These are phyloP conservation scores for Cadophora gregata DNA, from an alignment of 2,329 filamentous ascomycete species.

Conservation along the genomic window DNA sequence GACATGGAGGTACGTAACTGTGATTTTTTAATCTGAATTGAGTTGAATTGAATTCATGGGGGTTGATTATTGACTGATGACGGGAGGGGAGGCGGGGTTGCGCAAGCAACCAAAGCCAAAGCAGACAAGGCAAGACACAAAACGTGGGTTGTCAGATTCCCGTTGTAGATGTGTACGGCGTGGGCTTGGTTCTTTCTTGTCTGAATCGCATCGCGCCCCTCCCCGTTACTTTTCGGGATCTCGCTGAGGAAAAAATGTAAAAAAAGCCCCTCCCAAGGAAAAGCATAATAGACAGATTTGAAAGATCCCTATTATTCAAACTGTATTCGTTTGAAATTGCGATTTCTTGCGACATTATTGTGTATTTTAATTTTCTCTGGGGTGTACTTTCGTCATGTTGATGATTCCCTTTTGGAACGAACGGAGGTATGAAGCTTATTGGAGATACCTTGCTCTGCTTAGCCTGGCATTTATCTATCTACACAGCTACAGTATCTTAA, in stretches of 20 bases:
- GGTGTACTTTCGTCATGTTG: not conserved
- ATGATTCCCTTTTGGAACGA: not conserved
- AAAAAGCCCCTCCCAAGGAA: too few species aligned
- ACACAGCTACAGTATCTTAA: too few species aligned
- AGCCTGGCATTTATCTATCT: too few species aligned
- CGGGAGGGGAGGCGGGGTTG: not conserved
- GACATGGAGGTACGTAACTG: too few species aligned
- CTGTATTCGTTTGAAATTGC: not conserved
- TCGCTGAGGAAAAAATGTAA: not conserved
- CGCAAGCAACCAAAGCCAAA: too few species aligned
- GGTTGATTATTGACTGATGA: too few species aligned
- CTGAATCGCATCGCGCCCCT: not conserved
- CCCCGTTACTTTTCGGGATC: not conserved
- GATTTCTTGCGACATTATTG: not conserved
- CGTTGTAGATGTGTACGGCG: slow-evolving; percentile 2
- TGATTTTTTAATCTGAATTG: too few species aligned
- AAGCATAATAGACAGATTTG: not conserved
- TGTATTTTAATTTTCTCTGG: not conserved
- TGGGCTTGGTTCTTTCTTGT: not conserved
- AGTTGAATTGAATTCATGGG: too few species aligned
- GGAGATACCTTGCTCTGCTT: not conserved
- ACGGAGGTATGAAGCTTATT: not conserved
- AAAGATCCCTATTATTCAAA: not conserved
- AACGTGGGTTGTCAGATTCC: slow-evolving; percentile 9
- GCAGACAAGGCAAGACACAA: too few species aligned